Base-by-base conservation (phyloP, 495 filamentous ascomycete species). In the Lineolata rhizophorae region DNA sequence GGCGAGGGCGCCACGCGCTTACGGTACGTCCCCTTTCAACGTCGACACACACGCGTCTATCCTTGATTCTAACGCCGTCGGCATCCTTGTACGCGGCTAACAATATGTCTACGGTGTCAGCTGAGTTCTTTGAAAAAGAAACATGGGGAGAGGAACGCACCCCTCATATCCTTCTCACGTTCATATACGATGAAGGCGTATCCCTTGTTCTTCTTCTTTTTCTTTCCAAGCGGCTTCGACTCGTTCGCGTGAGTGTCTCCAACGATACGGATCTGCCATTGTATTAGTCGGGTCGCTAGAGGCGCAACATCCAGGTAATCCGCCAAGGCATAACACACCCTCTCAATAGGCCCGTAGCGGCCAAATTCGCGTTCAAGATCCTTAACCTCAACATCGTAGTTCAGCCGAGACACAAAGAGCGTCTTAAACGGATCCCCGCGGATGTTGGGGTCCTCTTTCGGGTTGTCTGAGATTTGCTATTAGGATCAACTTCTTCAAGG, bases 141-240 rank as follows among this genome's bases (percentile, higher is more conserved):
- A n/a, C n/a, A n/a, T 49, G 37, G 46, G 46, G 39, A 35, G 42
- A 38, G 35, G 50, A 41, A 39, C 55, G 63, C 92, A 93, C 87
- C 85, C 75, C 91, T 94, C 90, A 97, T 94, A 48, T 97, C 87
- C 56, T 85, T 84, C 53, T 95, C 87, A 46, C 80, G 72, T 55
- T 95, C 85, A 51, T 83, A 97, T 29, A 94, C 83, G 43, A 97
- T 74, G 51, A 97, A 97, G 36, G 82, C 87, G 57, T 97, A 97
- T 39, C 87, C 87, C 42, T 71, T 66, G 50, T 87, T 75, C 27
- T 70, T 62, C 54, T 90, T 93, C 50, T 82, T 84, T 33, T 70
- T 30, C 10, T 14, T 8, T 21, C 5, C 19, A 19, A 67, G 48
- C n/a, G 72, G 72, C 42, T 78, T 83, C 3, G 67, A 63, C 34